Conservation (phyloP, 1,284 basidiomycete genomes). For the Cryptococcus depauperatus region DNA sequence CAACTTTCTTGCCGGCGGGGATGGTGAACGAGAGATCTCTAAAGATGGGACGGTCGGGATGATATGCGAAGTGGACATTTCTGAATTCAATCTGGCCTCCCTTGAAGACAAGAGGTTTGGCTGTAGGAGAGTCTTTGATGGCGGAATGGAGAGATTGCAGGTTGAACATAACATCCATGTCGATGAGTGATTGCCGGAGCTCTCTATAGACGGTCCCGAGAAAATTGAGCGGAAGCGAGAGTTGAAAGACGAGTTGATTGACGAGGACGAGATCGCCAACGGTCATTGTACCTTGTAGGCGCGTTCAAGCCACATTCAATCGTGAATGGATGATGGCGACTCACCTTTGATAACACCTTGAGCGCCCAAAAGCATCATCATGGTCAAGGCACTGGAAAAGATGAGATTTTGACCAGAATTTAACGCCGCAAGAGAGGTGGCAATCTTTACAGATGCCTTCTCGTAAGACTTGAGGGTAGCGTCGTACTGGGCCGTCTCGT, state of each 20-base stretch:
- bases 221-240: constrained; percentile 93
- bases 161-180: constrained; percentile 95
- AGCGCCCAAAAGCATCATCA: constrained; percentile 93
- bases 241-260: constrained; percentile 97
- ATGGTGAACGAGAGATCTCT: constrained; percentile 79
- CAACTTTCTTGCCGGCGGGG: constrained; percentile 90
- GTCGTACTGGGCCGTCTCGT: constrained; percentile 88
- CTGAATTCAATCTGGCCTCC: constrained; percentile 89
- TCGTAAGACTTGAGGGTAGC: constrained; percentile 80
- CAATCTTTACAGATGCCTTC: constrained; percentile 85
- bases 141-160: constrained; percentile 74
- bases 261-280: constrained; percentile 97
- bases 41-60: constrained; percentile 85
- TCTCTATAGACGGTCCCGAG: constrained; percentile 95
- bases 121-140: constrained; percentile 59
- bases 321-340: constrained; percentile 14
- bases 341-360: constrained; percentile 84
- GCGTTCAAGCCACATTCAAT: neutral
- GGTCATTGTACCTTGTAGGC: constrained; percentile 80
- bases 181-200: constrained; percentile 84
- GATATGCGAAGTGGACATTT: constrained; percentile 86
- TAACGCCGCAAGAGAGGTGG: constrained; percentile 83
- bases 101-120: constrained; percentile 59
- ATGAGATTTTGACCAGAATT: constrained; percentile 97
- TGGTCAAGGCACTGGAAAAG: constrained; percentile 83